Conservation (phyloP, 2,329 filamentous ascomycete species). For the Colletotrichum gigasporum region DNA sequence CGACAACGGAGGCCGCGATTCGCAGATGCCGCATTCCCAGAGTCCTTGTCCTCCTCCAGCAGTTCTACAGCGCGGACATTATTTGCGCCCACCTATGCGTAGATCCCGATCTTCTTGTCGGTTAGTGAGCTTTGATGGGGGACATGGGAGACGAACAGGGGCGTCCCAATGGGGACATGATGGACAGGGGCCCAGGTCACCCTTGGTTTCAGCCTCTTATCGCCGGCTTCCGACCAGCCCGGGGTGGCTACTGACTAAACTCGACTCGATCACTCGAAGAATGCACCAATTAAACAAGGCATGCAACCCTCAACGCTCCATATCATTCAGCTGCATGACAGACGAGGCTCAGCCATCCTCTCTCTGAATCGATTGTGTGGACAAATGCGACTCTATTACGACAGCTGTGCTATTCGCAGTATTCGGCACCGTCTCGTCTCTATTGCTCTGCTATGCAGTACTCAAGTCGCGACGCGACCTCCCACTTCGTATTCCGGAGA, state of each 20-base stretch:
- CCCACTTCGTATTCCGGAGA: neutral
- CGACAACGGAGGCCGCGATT: neutral
- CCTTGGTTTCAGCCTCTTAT: conserved; percentile 19
- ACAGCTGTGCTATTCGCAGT: neutral
- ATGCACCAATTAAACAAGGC: conserved; percentile 6
- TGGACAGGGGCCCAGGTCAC: conserved; percentile 9
- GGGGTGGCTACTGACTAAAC: neutral
- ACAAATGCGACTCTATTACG: neutral
- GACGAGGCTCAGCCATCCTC: neutral
- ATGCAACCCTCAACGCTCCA: neutral
- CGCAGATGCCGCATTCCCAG: neutral
- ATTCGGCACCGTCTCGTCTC: neutral
- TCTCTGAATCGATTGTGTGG: neutral
- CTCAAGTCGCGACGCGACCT: too few relatives aligned
- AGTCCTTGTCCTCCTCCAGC: neutral
- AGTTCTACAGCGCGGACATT: neutral
- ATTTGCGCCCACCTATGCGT: neutral
- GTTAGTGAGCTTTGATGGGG: neutral
- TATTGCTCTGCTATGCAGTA: neutral
- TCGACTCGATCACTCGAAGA: neutral
- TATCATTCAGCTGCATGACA: neutral
- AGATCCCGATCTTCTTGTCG: conserved; percentile 2
- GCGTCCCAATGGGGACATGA: conserved; percentile 12
- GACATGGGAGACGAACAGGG: neutral
- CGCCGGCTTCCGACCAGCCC: neutral